Base-by-base conservation (phyloP, 108 stramenopile species). In the Cyclotella atomus region DNA sequence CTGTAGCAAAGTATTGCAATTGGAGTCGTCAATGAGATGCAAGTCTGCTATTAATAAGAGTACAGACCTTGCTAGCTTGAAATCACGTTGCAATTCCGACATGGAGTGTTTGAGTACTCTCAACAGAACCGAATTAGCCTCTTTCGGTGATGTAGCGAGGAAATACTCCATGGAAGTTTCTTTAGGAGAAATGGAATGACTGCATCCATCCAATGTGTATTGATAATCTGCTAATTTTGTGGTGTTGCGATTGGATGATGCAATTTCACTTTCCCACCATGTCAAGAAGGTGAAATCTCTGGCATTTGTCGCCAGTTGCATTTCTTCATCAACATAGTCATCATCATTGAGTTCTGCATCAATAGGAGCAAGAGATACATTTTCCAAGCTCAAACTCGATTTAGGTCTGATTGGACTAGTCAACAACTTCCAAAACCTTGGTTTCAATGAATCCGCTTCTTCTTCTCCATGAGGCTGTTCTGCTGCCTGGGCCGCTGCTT, bases 31-130 rank as follows among this genome's bases (percentile, higher is more conserved):
- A 44, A 68, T 81, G 56, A 56, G 55, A 10, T 70, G 9, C 68
- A 67, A 70, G 35, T 77, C 68, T 17, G 68, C 59, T 20, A 84
- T 46, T 5, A 71, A 65, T 16, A 70, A 53, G 27, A 87, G 28
- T 3, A 84, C 35, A 27, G 65, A 73, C 17, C 60, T 54, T 10
- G 84, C 81, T 53, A 87, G 73, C 32, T 52, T 43, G 59, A 82
- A 69, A 45, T 87, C 86, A 34, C 74, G 65, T 56, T 87, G 86
- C 23, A 83, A 57, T 43, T 87, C 86, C 5, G 81, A 73, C 64
- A 87, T 35, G 30, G 84, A 43, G 68, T 87, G 86, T 53, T 75
- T 75, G 19, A 87, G 46, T n/a, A 87, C 67, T 36, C 50, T 81
- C 61, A 86, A 56, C 27, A 82, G 59, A 30, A 75, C 49, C 35